Conservation (phyloP, 352 stramenopile genomes). For the Phytophthora citrophthora region DNA sequence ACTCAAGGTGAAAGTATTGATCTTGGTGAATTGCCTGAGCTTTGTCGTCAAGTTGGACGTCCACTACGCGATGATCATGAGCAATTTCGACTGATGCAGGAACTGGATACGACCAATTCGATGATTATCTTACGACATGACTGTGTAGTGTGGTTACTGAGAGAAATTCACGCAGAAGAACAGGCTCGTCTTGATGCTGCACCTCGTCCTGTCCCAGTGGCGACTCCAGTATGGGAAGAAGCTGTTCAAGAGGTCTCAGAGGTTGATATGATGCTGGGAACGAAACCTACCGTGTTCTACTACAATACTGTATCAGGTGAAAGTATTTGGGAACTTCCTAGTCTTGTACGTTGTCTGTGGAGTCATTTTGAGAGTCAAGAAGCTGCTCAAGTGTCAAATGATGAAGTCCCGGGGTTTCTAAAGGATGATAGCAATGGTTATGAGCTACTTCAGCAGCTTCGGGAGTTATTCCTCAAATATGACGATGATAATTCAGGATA, state of each 20-base stretch:
- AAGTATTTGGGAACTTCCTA: conserved; percentile 53
- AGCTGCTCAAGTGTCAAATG: conserved; percentile 12
- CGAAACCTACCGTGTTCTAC: conserved; percentile 44
- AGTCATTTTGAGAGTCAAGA: conserved; percentile 32
- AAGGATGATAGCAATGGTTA: background rate
- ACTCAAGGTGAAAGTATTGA: conserved; percentile 37
- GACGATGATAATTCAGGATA: conserved; percentile 60
- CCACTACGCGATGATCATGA: conserved; percentile 54
- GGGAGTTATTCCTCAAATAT: conserved; percentile 56
- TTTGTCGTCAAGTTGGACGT: conserved; percentile 49
- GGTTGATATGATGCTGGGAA: conserved; percentile 14
- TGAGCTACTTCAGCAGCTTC: conserved; percentile 57
- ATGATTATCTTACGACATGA: conserved; percentile 63
- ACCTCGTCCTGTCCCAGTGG: conserved; percentile 21
- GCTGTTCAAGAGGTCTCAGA: conserved; percentile 32
- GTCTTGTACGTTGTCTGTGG: conserved; percentile 47
- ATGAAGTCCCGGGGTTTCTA: conserved; percentile 25
- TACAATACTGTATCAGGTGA: conserved; percentile 62
- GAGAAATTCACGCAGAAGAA: conserved; percentile 39
- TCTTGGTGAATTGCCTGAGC: conserved; percentile 52
- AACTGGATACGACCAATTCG: conserved; percentile 64
- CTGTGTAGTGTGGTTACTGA: conserved; percentile 62
- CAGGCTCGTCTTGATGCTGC: conserved; percentile 14
- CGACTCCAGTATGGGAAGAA: conserved; percentile 58
- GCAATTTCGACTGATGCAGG: conserved; percentile 49